These are phyloP conservation scores for Torulaspora maleeae DNA, from an alignment of 805 yeast genomes.

Conservation along the genomic window DNA sequence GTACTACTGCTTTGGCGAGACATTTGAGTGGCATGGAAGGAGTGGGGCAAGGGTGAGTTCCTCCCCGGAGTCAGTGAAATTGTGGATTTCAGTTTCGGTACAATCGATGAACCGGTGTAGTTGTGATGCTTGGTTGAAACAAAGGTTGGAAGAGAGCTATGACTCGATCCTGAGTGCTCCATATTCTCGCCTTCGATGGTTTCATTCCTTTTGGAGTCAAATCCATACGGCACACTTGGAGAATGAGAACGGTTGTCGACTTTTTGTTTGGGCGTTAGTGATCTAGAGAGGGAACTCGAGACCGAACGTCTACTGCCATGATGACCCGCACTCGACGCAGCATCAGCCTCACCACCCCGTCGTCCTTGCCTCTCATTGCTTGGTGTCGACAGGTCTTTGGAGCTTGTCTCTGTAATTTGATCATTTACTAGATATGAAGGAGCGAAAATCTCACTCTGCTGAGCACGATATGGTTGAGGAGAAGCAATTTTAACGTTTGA, in stretches of 20 bases:
- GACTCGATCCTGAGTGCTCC: slow-evolving; percentile 5
- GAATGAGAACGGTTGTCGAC: slow-evolving; percentile 10
- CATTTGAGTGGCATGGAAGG: slow-evolving; percentile 9
- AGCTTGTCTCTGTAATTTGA: slow-evolving; percentile 36
- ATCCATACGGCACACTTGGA: slow-evolving; percentile 1
- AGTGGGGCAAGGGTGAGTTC: slow-evolving; percentile 46
- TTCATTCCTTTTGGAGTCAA: slow-evolving; percentile 1
- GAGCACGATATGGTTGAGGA: slow-evolving; percentile 27
- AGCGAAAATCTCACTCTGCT: slow-evolving; percentile 35
- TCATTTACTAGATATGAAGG: slow-evolving; percentile 41
- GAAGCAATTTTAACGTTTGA: slow-evolving; percentile 18
- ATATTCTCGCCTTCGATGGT: neutral
- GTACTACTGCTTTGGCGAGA: slow-evolving; percentile 49
- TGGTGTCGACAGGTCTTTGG: neutral
- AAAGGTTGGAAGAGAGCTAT: slow-evolving; percentile 7
- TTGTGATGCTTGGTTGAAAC: slow-evolving; percentile 15
- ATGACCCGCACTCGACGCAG: slow-evolving; percentile 5
- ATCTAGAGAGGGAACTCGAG: slow-evolving; percentile 23
- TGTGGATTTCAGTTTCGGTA: slow-evolving; percentile 27
- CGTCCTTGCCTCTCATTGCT: slow-evolving; percentile 5
- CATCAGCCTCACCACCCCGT: slow-evolving; percentile 7
- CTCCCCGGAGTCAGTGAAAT: slow-evolving; percentile 49
- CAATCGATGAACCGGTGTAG: slow-evolving; percentile 12
- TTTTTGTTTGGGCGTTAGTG: slow-evolving; percentile 24
- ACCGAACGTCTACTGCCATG: slow-evolving; percentile 13